phyloP scores from a whole-genome alignment of 2,329 filamentous ascomycete genomes.

The Neofusicoccum kwambonambiense region DNA sequence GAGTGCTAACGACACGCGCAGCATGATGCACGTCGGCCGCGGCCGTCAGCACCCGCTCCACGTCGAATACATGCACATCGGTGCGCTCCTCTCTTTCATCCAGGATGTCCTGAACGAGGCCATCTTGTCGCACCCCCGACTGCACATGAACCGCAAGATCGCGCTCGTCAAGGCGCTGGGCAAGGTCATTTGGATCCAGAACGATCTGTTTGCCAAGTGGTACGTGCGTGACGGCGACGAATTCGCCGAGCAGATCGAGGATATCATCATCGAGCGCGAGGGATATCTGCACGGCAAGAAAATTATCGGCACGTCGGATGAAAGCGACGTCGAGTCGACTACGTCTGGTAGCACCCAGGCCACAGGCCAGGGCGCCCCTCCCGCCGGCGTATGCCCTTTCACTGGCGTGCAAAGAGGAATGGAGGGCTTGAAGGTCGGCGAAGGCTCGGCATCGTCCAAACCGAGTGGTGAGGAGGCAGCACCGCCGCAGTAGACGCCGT shows the following conservation, averaged over 20 bases:
- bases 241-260: conserved; percentile 45
- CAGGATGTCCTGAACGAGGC: conserved; percentile 77
- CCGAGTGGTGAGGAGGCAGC: background rate
- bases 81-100: conserved; percentile 69
- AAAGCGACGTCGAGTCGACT: conserved; percentile 20
- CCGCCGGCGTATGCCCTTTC: conserved; percentile 17
- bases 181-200: conserved; percentile 86
- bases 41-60: conserved; percentile 71
- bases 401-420: conserved; percentile 15
- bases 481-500: background rate
- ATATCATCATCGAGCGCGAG: conserved; percentile 36
- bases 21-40: conserved; percentile 78
- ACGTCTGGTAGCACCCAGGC: conserved; percentile 14
- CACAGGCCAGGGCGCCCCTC: background rate
- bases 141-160: conserved; percentile 67
- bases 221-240: conserved; percentile 70
- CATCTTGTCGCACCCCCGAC: conserved; percentile 67
- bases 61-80: conserved; percentile 78
- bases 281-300: conserved; percentile 38
- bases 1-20: conserved; percentile 26
- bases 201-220: conserved; percentile 83
- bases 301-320: conserved; percentile 30
- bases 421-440: background rate
- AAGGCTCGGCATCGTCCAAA: background rate
- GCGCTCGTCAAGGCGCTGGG: conserved; percentile 72